Conservation (phyloP, 2,329 filamentous ascomycete species). For the Hortaea sp. region DNA sequence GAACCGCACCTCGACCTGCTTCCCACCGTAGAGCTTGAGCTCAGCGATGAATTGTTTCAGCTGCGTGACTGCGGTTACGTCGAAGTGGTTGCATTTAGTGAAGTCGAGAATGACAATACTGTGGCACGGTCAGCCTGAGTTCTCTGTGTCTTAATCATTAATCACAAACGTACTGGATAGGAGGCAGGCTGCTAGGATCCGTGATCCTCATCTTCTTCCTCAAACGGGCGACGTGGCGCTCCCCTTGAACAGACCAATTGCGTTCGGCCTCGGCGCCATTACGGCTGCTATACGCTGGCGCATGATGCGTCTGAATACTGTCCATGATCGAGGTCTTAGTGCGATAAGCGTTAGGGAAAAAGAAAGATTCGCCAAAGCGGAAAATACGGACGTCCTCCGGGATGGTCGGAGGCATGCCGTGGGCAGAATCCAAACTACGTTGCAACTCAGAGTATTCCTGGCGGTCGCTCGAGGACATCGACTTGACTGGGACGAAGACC, state of each 20-base stretch:
- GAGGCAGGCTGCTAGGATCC: conserved; percentile 22
- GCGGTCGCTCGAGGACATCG: conserved; percentile 9
- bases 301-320: conserved; percentile 38
- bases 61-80: conserved; percentile 43
- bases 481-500: conserved; percentile 42
- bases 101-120: conserved; percentile 45
- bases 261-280: conserved; percentile 31
- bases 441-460: conserved; percentile 8
- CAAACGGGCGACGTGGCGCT: conserved; percentile 38
- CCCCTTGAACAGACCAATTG: conserved; percentile 46
- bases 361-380: conserved; percentile 46
- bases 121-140: not conserved
- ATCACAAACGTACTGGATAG: conserved; percentile 23
- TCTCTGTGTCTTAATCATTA: not conserved
- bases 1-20: conserved; percentile 38
- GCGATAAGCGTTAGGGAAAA: conserved; percentile 52
- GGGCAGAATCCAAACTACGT: conserved; percentile 5
- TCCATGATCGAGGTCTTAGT: conserved; percentile 43
- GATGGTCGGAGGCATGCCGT: conserved; percentile 11
- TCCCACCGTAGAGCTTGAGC: conserved; percentile 40
- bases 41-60: conserved; percentile 41
- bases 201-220: conserved; percentile 31
- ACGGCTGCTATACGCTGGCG: conserved; percentile 29
- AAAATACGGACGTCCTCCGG: conserved; percentile 46
- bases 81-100: conserved; percentile 41